Evolutionary conservation across 768 basidiomycete species (phyloP), one percentile per base, ranked within the genome.

Genomic region (Pholiota molesta): DNA sequence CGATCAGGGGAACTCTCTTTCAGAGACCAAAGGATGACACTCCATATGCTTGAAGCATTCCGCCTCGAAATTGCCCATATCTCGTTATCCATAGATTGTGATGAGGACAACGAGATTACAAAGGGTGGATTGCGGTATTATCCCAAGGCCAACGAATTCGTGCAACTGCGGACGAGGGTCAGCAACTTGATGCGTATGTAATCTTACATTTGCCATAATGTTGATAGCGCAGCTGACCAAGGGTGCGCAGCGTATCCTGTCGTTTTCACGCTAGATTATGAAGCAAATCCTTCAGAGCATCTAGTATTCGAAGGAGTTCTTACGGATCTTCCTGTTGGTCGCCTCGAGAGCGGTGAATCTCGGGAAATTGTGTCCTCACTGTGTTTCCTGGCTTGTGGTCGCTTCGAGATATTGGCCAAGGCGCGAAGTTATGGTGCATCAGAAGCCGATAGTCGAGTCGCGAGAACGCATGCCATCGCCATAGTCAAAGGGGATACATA

Each of bases 1-100:
- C 87, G 97, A 19, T 78, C 79, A 3, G 97, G 97, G 5, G 83
- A 86, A 61, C 76, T 99, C 37, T 90, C 88, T 8, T 78, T 99
- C 33, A 82, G 96, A 59, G 82, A 85, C 49, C 92, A 96, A 63
- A 79, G 88, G 16, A 82, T 99, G 77, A 88, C 92, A 3, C 69
- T 85, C 52, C 85, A 84, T 0, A 95, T 97, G 91, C 77, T 97
- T 16, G 87, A 93, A 55, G 83, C 85, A 23, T 74, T 97, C 42
- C 88, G 88, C 28, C 83, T 84, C 37, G 89, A 95, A 66, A 79
- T 83, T 7, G 84, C 88, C 11, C 80, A 78, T 6, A 78, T 97
- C 28, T 73, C 81, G 4, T 69, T 97, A 64, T 79, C 79, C 0
- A 73, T 94, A 42, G 68, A 67, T 16, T 62, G 65, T 40, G 76